Percentiles rank a stretch among this genome's conserved stretches.
Conservation (phyloP, 2,329 filamentous ascomycete genomes). For the Calonectria pauciramosa region DNA sequence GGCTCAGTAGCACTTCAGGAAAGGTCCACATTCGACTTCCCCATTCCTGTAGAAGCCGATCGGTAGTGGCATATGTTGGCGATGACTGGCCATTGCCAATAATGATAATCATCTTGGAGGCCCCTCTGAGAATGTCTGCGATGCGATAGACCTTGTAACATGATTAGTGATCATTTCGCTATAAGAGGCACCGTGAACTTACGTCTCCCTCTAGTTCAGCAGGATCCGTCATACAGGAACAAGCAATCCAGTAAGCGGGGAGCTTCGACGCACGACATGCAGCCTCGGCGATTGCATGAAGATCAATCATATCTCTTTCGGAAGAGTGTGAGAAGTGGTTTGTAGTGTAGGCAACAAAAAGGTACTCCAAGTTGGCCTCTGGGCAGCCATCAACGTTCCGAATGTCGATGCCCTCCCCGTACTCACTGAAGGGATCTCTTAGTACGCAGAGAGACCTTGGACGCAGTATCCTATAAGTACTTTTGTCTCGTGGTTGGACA, state of each 20-base stretch:
- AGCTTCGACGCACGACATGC: conserved; percentile 43
- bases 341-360: conserved; percentile 46
- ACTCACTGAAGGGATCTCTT: conserved; percentile 38
- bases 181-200: neutral
- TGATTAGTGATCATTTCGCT: conserved; percentile 9
- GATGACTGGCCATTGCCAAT: conserved; percentile 37
- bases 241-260: conserved; percentile 45
- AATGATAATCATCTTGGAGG: conserved; percentile 43
- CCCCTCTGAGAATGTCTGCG: conserved; percentile 44
- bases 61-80: conserved; percentile 35
- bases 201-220: conserved; percentile 42
- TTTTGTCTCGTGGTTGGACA: conserved; percentile 39
- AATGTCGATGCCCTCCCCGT: conserved; percentile 42
- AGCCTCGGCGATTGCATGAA: conserved; percentile 45
- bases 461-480: conserved; percentile 39
- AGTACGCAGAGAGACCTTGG: conserved; percentile 45
- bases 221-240: conserved; percentile 45
- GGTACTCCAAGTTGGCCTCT: conserved; percentile 37
- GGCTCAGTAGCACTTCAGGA: conserved; percentile 45
- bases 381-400: conserved; percentile 41
- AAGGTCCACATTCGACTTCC: conserved; percentile 48
- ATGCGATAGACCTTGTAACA: conserved; percentile 40
- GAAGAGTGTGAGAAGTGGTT: conserved; percentile 42
- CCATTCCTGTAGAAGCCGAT: conserved; percentile 44
- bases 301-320: conserved; percentile 41